Evolutionary conservation across 2,329 filamentous ascomycete genomes (phyloP).

Genomic region (Calonectria multiphialidica): DNA sequence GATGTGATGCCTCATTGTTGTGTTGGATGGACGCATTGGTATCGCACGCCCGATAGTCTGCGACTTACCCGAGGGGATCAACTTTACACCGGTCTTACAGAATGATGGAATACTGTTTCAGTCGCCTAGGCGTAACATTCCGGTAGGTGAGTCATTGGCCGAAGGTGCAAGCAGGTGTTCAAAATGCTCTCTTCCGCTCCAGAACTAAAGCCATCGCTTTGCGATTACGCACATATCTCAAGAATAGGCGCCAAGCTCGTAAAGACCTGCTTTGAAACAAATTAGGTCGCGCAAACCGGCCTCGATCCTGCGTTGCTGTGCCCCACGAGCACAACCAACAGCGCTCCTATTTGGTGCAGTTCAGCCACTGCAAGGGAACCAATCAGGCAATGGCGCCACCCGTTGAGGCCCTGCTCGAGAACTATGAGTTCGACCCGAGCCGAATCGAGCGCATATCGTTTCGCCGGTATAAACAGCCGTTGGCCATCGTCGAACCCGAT

Average conservation of each 20-base stretch:
- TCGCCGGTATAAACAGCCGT: conserved; percentile 37
- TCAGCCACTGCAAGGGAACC: neutral
- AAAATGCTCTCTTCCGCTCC: neutral
- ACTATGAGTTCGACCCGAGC: conserved; percentile 37
- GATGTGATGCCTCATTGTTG: neutral
- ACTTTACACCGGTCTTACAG: neutral
- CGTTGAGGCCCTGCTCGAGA: conserved; percentile 42
- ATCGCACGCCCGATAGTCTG: neutral
- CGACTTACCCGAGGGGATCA: neutral
- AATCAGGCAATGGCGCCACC: conserved; percentile 37
- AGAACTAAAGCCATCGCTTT: neutral
- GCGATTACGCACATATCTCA: neutral
- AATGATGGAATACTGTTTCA: neutral
- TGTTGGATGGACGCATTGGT: neutral
- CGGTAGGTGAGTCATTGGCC: conserved; percentile 58
- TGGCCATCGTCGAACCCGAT: conserved; percentile 52
- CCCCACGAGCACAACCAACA: conserved; percentile 7
- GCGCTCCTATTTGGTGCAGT: neutral
- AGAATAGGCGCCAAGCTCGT: neutral
- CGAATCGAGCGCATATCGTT: conserved; percentile 40
- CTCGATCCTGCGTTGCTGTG: neutral
- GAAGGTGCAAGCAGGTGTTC: neutral
- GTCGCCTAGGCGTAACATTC: conserved; percentile 27
- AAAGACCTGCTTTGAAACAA: neutral
- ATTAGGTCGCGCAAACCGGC: neutral